These are phyloP conservation scores for Dicorynia guianensis DNA, from an alignment of 306 rosid genomes.

Conservation along the genomic window DNA sequence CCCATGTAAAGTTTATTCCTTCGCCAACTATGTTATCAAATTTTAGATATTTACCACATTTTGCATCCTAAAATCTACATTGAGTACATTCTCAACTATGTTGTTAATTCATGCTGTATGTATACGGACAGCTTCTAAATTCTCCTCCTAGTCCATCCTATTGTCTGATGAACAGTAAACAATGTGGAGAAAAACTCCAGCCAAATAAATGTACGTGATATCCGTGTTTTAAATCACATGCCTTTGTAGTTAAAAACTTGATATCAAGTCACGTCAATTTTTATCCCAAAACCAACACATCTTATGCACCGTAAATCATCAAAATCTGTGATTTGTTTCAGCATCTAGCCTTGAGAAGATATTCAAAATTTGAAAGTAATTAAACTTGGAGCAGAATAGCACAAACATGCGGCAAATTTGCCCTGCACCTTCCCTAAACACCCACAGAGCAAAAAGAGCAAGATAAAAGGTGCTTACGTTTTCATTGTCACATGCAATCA, in stretches of 20 bases:
- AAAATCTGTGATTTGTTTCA: background rate
- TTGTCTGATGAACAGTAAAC: background rate
- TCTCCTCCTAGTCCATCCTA: background rate
- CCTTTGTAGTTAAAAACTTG: background rate
- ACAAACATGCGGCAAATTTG: background rate
- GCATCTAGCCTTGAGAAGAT: constrained; percentile 19
- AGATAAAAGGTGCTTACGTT: constrained; percentile 64
- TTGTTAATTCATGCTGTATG: background rate
- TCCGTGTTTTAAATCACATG: background rate
- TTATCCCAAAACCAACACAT: constrained; percentile 7
- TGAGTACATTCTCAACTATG: background rate
- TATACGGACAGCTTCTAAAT: background rate
- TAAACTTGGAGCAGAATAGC: constrained; percentile 3
- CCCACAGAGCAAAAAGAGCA: constrained; percentile 21
- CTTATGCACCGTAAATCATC: constrained; percentile 14
- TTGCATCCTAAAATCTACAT: background rate
- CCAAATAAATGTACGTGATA: background rate
- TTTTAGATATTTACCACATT: background rate
- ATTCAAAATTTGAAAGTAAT: background rate
- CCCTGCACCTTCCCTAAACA: constrained; percentile 11
- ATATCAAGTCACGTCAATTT: background rate
- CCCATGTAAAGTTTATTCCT: background rate
- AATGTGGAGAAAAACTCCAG: background rate
- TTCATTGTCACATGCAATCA: constrained; percentile 98
- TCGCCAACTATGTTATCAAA: background rate